Evolutionary conservation across 2,329 filamentous ascomycete species (phyloP).

Genomic region (Ceratocystis albifundus): DNA sequence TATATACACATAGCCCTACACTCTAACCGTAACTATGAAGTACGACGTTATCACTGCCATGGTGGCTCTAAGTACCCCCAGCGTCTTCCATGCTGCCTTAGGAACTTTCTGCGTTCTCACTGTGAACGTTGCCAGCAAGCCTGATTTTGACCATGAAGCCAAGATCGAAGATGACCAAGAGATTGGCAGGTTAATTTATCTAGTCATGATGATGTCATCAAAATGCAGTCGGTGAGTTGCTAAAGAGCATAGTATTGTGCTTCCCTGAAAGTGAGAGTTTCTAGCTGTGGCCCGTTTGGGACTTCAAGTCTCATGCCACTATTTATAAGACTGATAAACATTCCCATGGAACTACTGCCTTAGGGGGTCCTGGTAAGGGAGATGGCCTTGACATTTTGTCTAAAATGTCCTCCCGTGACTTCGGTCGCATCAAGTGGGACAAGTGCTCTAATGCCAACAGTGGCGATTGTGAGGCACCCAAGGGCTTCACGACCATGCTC

Average conservation of each 20-base stretch:
- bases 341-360: constrained; percentile 50
- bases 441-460: constrained; percentile 39
- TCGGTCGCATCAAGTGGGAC: constrained; percentile 33
- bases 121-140: constrained; percentile 51
- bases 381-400: constrained; percentile 53
- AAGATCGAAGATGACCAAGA: constrained; percentile 45
- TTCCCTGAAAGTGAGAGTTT: background rate
- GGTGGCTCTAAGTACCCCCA: constrained; percentile 15
- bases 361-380: constrained; percentile 51
- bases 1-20: background rate
- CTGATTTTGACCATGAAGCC: constrained; percentile 45
- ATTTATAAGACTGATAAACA: constrained; percentile 51
- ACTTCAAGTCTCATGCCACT: constrained; percentile 56
- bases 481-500: constrained; percentile 59
- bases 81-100: constrained; percentile 18
- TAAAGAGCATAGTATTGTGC: background rate
- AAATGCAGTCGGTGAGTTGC: constrained; percentile 47
- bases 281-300: constrained; percentile 26
- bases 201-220: constrained; percentile 50
- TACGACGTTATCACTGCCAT: constrained; percentile 18
- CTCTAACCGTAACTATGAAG: constrained; percentile 14
- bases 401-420: constrained; percentile 45
- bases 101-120: constrained; percentile 42
- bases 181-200: constrained; percentile 47
- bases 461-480: constrained; percentile 54